A percentile compares a stretch with the other conserved stretches of the same genome.
Conservation (phyloP, 176 grass and related monocot genomes). For the Lolium multiflorum region DNA sequence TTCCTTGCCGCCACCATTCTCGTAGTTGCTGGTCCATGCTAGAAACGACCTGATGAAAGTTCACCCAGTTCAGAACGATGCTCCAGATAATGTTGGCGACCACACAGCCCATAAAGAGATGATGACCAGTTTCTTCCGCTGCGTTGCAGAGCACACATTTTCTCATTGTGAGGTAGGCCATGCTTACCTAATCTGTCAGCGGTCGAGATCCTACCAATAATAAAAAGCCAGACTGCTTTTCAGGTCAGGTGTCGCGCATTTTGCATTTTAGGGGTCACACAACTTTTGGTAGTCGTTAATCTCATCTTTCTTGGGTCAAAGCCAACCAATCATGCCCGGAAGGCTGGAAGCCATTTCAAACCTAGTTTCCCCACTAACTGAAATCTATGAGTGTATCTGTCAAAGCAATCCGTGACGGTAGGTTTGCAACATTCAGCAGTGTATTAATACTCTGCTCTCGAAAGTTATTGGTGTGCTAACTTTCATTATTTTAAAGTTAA, state of each 20-base stretch:
- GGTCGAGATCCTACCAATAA: too few relatives aligned
- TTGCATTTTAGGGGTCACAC: background rate
- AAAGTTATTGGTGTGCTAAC: background rate
- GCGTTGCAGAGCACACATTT: too few relatives aligned
- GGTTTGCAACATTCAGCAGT: background rate
- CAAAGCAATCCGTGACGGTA: background rate
- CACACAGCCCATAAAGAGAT: too few relatives aligned
- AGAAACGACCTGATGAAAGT: too few relatives aligned
- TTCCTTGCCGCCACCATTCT: too few relatives aligned
- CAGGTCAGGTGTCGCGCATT: background rate
- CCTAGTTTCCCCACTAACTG: background rate
- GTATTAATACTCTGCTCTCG: background rate
- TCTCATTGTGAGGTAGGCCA: too few relatives aligned
- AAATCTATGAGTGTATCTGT: background rate
- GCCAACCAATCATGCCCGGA: background rate
- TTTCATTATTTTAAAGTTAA: background rate
- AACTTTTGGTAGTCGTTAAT: background rate
- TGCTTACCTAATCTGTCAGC: too few relatives aligned
- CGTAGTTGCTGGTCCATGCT: too few relatives aligned
- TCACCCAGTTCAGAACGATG: too few relatives aligned
- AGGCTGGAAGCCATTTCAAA: background rate
- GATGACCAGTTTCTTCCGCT: too few relatives aligned
- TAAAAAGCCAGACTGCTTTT: background rate
- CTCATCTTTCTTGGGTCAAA: background rate
- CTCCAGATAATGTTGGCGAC: too few relatives aligned